These are phyloP conservation scores for Gypsophila paniculata DNA, from an alignment of 179 eudicot genomes.

Conservation along the genomic window DNA sequence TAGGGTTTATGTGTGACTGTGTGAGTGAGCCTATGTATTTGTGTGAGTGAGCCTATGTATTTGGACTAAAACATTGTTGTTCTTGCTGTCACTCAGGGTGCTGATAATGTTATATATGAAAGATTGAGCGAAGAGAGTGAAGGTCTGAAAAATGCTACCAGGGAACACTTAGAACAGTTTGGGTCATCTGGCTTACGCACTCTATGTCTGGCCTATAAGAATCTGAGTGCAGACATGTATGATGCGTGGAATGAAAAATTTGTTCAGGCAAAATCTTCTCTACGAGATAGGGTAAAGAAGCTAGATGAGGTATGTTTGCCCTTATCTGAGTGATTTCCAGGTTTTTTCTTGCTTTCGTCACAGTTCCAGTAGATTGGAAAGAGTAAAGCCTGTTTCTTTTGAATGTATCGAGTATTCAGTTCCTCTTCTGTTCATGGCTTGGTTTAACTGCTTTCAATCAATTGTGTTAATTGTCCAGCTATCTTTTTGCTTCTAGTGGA, in stretches of 20 bases:
- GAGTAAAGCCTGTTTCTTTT: background rate
- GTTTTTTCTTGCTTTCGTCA: background rate
- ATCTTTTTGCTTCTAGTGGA: background rate
- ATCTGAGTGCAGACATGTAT: conserved; percentile 55
- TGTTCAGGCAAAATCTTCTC: conserved; percentile 89
- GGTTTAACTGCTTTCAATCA: no score
- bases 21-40: background rate
- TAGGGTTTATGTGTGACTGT: background rate
- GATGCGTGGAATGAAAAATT: conserved; percentile 91
- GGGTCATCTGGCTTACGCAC: conserved; percentile 96
- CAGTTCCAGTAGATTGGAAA: background rate
- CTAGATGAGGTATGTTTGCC: conserved; percentile 71
- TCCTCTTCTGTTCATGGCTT: background rate
- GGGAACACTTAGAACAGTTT: conserved; percentile 91
- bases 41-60: background rate
- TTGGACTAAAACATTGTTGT: background rate
- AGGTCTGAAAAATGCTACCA: conserved; percentile 54
- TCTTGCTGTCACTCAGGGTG: conserved; percentile 58
- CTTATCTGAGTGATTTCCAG: background rate
- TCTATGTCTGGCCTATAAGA: conserved; percentile 80
- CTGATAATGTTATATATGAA: conserved; percentile 91
- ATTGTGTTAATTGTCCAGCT: background rate
- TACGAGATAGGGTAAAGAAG: conserved; percentile 87
- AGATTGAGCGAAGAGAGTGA: conserved; percentile 60
- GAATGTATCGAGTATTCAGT: background rate